phyloP scores from a whole-genome alignment of 148 eudicot species.

The Dianthus caryophyllus region DNA sequence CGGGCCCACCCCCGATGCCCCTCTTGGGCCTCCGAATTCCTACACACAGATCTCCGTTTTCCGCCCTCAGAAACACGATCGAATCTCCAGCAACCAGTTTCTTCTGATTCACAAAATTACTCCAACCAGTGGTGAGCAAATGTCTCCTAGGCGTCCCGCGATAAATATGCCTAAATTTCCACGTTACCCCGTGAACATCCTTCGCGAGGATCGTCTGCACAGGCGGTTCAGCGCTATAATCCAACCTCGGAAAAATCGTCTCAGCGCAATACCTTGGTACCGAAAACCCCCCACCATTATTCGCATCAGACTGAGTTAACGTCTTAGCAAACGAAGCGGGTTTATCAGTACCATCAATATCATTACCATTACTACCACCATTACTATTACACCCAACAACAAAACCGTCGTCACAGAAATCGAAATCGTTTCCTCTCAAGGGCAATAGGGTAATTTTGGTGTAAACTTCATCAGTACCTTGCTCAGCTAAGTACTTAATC shows the following conservation, averaged over 20 bases:
- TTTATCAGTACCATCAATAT: constrained; percentile 8
- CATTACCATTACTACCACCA: constrained; percentile 18
- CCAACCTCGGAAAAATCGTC: constrained; percentile 79
- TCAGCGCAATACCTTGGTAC: constrained; percentile 92
- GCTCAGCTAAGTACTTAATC: constrained; percentile 60
- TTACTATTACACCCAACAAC: constrained; percentile 15
- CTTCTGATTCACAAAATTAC: constrained; percentile 84
- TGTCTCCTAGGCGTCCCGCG: constrained; percentile 92
- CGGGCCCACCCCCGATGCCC: constrained; percentile 55
- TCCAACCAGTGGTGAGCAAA: constrained; percentile 90
- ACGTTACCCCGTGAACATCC: constrained; percentile 80
- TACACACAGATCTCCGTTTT: constrained; percentile 75
- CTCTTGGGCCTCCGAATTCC: constrained; percentile 86
- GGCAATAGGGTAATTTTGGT: constrained; percentile 61
- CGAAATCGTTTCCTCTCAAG: constrained; percentile 29
- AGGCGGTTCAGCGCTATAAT: constrained; percentile 84
- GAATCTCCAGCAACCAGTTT: constrained; percentile 94
- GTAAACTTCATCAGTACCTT: constrained; percentile 75
- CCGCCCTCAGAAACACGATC: constrained; percentile 72
- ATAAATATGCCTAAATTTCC: constrained; percentile 96
- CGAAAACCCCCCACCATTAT: constrained; percentile 95
- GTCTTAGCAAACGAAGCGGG: constrained; percentile 82
- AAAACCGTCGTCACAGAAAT: constrained; percentile 32
- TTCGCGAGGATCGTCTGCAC: constrained; percentile 75
- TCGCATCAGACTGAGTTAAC: constrained; percentile 90